Percentiles rank a stretch among this genome's conserved stretches.
Evolutionary conservation across 1,284 basidiomycete species (phyloP).

Genomic region (Papiliotrema nemorosa): DNA sequence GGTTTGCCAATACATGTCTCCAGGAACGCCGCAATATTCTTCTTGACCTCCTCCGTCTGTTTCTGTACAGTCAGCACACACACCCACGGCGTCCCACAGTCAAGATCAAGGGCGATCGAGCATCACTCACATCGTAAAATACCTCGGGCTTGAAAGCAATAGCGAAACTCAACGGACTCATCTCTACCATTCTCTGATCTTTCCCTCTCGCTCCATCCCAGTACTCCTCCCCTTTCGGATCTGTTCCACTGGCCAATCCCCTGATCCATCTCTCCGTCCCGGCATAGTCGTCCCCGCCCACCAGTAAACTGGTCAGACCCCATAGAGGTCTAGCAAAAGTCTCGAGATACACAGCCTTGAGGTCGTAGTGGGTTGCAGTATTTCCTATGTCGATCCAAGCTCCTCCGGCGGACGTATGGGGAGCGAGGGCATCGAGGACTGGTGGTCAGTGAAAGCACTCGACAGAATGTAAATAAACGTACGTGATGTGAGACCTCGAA

Average conservation of each 20-base stretch:
- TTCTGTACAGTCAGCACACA: slow-evolving; percentile 28
- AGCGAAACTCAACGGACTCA: slow-evolving; percentile 69
- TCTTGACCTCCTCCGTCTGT: slow-evolving; percentile 56
- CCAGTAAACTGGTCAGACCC: slow-evolving; percentile 65
- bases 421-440: slow-evolving; percentile 63
- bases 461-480: slow-evolving; percentile 3
- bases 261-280: slow-evolving; percentile 63
- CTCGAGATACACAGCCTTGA: slow-evolving; percentile 67
- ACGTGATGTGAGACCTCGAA: slow-evolving; percentile 55
- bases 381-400: slow-evolving; percentile 66
- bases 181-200: slow-evolving; percentile 78
- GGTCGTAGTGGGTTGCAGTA: slow-evolving; percentile 72
- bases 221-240: slow-evolving; percentile 64
- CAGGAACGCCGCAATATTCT: slow-evolving; percentile 63
- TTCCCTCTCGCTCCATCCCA: slow-evolving; percentile 71
- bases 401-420: slow-evolving; percentile 68
- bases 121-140: slow-evolving; percentile 56
- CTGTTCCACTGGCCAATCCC: slow-evolving; percentile 64
- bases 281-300: slow-evolving; percentile 56
- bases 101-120: no score
- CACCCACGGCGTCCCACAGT: background rate
- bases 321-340: slow-evolving; percentile 72
- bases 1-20: slow-evolving; percentile 69
- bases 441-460: background rate
- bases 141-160: slow-evolving; percentile 63